Percentiles rank a stretch among this genome's conserved stretches.
Evolutionary conservation across 139 green algal species (phyloP).

Genomic region (Chlamydomonas eustigma): DNA sequence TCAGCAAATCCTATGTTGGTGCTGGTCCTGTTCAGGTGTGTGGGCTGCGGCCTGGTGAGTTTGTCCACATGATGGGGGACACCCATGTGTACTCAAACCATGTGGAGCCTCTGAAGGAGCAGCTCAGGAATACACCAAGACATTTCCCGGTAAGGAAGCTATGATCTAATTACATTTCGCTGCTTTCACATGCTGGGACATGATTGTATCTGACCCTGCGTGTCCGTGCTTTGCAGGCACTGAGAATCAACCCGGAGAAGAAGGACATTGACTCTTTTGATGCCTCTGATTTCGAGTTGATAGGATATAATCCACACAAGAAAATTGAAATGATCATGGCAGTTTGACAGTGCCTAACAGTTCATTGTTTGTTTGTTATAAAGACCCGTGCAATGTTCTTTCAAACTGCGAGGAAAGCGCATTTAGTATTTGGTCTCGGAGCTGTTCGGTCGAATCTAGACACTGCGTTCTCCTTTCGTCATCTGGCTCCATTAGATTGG

Average conservation of each 20-base stretch:
- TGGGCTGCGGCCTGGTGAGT: conserved; percentile 82
- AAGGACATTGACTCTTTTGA: conserved; percentile 89
- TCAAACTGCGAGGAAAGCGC: no score
- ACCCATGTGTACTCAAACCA: conserved; percentile 98
- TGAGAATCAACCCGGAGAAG: conserved; percentile 83
- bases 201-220: no score
- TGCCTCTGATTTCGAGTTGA: conserved; percentile 86
- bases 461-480: no score
- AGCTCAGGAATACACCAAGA: conserved; percentile 76
- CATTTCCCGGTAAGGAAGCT: conserved; percentile 86
- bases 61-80: conserved; percentile 94
- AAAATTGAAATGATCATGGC: conserved; percentile 98
- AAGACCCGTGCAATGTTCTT: no score
- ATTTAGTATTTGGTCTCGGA: no score
- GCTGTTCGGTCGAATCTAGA: no score
- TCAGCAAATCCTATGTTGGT: no score
- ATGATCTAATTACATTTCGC: no score
- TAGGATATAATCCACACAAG: conserved; percentile 86
- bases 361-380: no score
- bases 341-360: no score
- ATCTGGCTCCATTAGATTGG: no score
- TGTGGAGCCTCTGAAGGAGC: conserved; percentile 90
- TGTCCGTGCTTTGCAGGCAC: conserved; percentile 43
- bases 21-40: conserved; percentile 83
- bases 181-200: no score